Base-by-base conservation (phyloP, 257 asterid genomes). In the Lycium ferocissimum region DNA sequence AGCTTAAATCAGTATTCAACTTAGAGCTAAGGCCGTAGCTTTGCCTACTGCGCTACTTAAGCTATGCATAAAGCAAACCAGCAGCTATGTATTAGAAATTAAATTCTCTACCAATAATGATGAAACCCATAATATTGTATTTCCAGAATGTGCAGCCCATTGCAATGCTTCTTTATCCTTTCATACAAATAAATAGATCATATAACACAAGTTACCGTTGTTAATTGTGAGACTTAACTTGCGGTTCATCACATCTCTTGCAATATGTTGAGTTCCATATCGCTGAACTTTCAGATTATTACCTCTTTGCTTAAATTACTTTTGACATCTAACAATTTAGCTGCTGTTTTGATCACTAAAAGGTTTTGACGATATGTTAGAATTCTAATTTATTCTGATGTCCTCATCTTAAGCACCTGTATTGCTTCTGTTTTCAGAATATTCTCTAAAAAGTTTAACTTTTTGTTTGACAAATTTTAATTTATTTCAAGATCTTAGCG, bases 401-500 rank as follows among this genome's bases (percentile, higher is more conserved):
- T 51, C 4, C 81, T 49, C 26, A 76, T 76, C 37, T 83, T 67
- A 45, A 67, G 69, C 26, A 35, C 65, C 65, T 51, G 37, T 15
- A 45, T 63, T 43, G 58, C 26, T 26, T 66, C 14, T 45, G 62
- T 47, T 26, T 67, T 35, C 13, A 69, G 53, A 69, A 37, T 65
- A 35, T 67, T 66, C 37, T 56, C 69, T 67, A 38, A 47, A 26
- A 45, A 14, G 6, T 33, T 26, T 45, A 12, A 59, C 35, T 37
- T 57, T 37, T 40, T 43, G 8, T 76, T 15, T 61, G 62, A 73
- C 83, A 73, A 58, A 2, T 14, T 76, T 82, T 14, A 10, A 38
- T 67, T 49, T 56, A 17, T 83, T 65, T 84, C 81, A 84, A 96
- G 99, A 95, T 96, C 82, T 91, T 96, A 92, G 98, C 99, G 22